phyloP scores from a whole-genome alignment of 371 early-diverging fungal genomes.

The Rhizopus sp. region DNA sequence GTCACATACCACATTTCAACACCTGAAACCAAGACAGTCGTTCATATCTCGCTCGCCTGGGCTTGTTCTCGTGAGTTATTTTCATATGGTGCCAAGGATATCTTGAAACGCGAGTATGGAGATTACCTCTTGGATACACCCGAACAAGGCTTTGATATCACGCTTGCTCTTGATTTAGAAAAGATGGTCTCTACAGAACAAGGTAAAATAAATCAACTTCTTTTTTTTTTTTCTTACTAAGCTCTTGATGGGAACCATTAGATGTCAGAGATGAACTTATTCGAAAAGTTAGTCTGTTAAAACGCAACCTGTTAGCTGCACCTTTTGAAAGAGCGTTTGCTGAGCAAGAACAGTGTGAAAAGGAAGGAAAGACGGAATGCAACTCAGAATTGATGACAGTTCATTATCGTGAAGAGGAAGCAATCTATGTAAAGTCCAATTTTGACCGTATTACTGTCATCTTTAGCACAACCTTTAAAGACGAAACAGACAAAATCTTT shows the following conservation, averaged over 20 bases:
- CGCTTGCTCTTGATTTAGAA: constrained; percentile 81
- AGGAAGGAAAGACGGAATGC: constrained; percentile 59
- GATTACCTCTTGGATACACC: constrained; percentile 59
- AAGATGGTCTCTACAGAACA: constrained; percentile 64
- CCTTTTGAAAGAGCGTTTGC: constrained; percentile 91
- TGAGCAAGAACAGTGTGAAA: constrained; percentile 78
- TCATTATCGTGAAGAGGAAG: constrained; percentile 92
- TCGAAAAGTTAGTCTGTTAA: constrained; percentile 81
- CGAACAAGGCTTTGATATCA: constrained; percentile 82
- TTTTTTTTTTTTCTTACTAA: constrained; percentile 3
- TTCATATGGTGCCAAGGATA: constrained; percentile 76
- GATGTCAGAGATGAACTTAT: constrained; percentile 69
- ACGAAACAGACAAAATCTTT: constrained; percentile 93
- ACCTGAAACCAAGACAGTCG: constrained; percentile 68
- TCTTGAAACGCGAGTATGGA: constrained; percentile 84
- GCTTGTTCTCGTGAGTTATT: constrained; percentile 79
- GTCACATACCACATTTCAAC: constrained; percentile 87
- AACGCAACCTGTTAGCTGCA: constrained; percentile 91
- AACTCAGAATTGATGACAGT: constrained; percentile 81
- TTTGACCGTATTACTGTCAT: constrained; percentile 96
- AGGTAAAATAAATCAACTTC: constrained; percentile 46
- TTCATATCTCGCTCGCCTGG: constrained; percentile 83
- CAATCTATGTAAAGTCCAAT: constrained; percentile 87
- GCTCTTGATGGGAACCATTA: neutral
- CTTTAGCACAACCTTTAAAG: constrained; percentile 94